These are phyloP conservation scores for Aegilops umbellulata DNA, from an alignment of 176 grass and related monocot genomes.

Conservation along the genomic window DNA sequence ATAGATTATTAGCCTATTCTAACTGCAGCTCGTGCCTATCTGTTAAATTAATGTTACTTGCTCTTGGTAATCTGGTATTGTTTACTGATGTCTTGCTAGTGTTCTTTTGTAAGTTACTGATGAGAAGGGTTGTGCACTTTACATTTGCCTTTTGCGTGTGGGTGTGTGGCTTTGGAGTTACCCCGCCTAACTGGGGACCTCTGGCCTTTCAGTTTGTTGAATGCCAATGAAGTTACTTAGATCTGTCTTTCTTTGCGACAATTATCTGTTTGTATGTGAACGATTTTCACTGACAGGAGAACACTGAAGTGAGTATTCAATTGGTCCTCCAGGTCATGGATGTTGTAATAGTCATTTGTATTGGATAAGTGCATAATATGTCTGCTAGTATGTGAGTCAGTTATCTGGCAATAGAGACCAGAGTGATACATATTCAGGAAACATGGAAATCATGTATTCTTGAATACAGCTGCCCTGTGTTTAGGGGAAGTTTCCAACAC, in stretches of 20 bases:
- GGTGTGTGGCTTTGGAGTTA: constrained; percentile 12
- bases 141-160: constrained; percentile 2
- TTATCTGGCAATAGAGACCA: not conserved
- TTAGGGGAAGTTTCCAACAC: not conserved
- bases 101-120: constrained; percentile 28
- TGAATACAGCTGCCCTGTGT: not conserved
- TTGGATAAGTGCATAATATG: constrained; percentile 2
- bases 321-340: not conserved
- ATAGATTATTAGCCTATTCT: constrained; percentile 1
- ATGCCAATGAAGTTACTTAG: not conserved
- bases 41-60: constrained; percentile 13
- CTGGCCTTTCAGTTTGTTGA: not conserved
- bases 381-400: not conserved
- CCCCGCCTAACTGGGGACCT: not conserved
- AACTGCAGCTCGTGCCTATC: not conserved
- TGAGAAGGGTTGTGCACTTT: constrained; percentile 22
- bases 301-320: not conserved
- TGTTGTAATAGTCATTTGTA: not conserved
- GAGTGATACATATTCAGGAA: not conserved
- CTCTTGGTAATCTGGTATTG: not conserved
- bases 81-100: constrained; percentile 24
- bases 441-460: not conserved
- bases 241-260: not conserved
- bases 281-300: not conserved
- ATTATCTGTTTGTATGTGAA: not conserved